Base-by-base conservation (phyloP, 176 grass and related monocot species). In the Rhynchospora breviuscula region DNA sequence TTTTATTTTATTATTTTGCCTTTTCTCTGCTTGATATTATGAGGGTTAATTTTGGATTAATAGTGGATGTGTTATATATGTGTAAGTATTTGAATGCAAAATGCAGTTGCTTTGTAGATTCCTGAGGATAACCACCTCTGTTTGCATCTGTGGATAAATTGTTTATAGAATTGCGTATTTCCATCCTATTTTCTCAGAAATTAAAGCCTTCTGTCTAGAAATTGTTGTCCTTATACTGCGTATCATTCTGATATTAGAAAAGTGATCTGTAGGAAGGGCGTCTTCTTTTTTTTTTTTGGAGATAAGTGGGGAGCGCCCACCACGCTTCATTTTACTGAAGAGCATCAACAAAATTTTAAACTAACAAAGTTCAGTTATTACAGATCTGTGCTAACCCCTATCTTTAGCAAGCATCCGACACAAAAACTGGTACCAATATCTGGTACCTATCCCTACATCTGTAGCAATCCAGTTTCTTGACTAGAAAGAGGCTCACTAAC, bases 21-120 rank as follows among this genome's bases (percentile, higher is more conserved):
- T 43, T 59, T 81, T 64, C 25, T 49, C 11, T 82, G 33, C 44
- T 82, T 64, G 35, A 46, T 11, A 4, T 63, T 45, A 46, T 81
- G 56, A 25, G 45, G 23, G 73, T 78, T 48, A 78, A 71, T 29
- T 43, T 73, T 73, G 68, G 75, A 79, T 78, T 59, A 33, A 44
- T 47, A 81, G 53, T 56, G n/a, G 58, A 63, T 81, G 35, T 81
- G 79, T 60, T 67, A 67, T 78, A 57, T 44, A 19, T 78, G 6
- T 81, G 54, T 64, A 81, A 64, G 31, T 81, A 81, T 48, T 46
- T 29, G 2, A 81, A 48, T 46, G 78, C n/a, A 14, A 58, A 81
- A 62, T 48, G 59, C 54, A 81, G 21, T 47, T 81, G 59, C 59
- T 60, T 64, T 81, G 79, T 81, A 63, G 79, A 63, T 81, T 79